Percentiles rank a stretch among this genome's conserved stretches.
phyloP scores from a whole-genome alignment of 768 basidiomycete species.

The Podaxis carcinomalis region DNA sequence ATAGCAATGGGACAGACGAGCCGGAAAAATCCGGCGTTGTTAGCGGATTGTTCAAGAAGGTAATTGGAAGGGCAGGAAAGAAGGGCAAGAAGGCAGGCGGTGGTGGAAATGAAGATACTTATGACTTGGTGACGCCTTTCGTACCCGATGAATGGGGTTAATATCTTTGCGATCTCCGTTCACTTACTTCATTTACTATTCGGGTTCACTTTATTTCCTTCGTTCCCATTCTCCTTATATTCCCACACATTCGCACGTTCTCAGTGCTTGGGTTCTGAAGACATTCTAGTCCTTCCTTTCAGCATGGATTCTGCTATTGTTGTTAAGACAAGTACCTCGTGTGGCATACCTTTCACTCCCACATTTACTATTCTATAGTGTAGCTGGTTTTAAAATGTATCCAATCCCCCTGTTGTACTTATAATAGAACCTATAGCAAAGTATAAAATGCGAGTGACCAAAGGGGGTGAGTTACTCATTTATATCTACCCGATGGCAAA shows the following conservation, averaged over 20 bases:
- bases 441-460: not conserved
- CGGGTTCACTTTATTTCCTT: not conserved
- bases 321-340: not conserved
- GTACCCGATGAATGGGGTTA: conserved; percentile 72
- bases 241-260: not conserved
- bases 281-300: not conserved
- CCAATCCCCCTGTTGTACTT: not conserved
- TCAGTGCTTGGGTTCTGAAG: not conserved
- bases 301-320: not conserved
- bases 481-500: too few species aligned
- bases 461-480: not conserved
- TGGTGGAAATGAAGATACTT: conserved; percentile 77
- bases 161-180: conserved; percentile 9
- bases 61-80: conserved; percentile 49
- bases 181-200: not conserved
- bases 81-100: conserved; percentile 38
- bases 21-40: conserved; percentile 33
- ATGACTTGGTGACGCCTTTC: conserved; percentile 80
- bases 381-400: not conserved
- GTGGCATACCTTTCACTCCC: not conserved
- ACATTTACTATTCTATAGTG: not conserved
- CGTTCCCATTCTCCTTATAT: not conserved
- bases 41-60: conserved; percentile 54
- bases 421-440: not conserved
- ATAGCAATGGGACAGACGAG: conserved; percentile 25